phyloP scores from a whole-genome alignment of 768 basidiomycete genomes.

The Rhizopogon vesiculosus region DNA sequence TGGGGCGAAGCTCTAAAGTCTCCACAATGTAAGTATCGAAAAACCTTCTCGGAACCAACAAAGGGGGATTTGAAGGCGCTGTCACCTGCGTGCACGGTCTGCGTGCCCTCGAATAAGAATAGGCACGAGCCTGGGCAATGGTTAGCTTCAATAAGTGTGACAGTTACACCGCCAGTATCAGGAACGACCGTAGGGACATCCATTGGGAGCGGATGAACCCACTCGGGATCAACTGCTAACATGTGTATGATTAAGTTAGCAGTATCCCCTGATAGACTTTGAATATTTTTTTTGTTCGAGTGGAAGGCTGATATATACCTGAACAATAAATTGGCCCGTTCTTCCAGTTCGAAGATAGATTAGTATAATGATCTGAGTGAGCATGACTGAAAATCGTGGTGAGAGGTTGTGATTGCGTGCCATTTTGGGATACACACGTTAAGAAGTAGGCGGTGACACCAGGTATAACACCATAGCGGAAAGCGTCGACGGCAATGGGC shows the following conservation, averaged over 20 bases:
- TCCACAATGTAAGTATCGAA: constrained; percentile 94
- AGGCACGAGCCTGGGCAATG: constrained; percentile 97
- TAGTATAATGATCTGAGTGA: constrained; percentile 96
- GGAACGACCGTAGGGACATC: constrained; percentile 72
- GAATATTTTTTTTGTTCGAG: not conserved
- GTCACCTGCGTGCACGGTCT: constrained; percentile 88
- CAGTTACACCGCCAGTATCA: constrained; percentile 76
- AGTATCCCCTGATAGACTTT: constrained; percentile 52
- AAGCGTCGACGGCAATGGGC: constrained; percentile 98
- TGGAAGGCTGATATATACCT: constrained; percentile 17
- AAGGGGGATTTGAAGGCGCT: constrained; percentile 65
- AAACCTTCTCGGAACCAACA: constrained; percentile 64
- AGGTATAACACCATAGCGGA: constrained; percentile 89
- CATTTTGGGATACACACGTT: constrained; percentile 46
- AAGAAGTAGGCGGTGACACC: constrained; percentile 88
- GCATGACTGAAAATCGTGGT: constrained; percentile 61
- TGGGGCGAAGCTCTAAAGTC: constrained; percentile 88
- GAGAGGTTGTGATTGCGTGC: constrained; percentile 7
- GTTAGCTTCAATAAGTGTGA: constrained; percentile 96
- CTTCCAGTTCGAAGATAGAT: constrained; percentile 83
- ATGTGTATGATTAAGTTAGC: constrained; percentile 91
- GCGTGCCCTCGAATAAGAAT: constrained; percentile 90
- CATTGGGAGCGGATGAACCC: constrained; percentile 86
- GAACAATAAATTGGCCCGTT: constrained; percentile 96
- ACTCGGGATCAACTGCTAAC: constrained; percentile 83